Conservation (phyloP, 495 filamentous ascomycete species). For the Annulohypoxylon moriforme region DNA sequence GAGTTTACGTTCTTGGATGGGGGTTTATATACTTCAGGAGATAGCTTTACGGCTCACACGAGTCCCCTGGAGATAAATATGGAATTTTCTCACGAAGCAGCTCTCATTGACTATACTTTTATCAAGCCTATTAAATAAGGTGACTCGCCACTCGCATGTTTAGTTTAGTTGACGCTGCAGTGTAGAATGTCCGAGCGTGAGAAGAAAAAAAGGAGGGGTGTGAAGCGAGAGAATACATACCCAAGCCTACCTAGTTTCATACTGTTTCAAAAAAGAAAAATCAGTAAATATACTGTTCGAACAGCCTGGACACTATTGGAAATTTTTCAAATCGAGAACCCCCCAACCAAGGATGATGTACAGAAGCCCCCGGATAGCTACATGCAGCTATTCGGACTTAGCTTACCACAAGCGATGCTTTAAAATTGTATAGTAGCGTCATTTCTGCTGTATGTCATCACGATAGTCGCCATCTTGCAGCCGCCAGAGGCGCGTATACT, state of each 20-base stretch:
- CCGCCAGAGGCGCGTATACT: constrained; percentile 31
- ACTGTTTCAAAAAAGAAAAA: not conserved
- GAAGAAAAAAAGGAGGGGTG: not conserved
- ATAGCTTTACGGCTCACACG: constrained; percentile 27
- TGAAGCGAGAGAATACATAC: not conserved
- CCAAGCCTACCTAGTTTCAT: constrained; percentile 5
- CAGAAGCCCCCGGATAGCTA: constrained; percentile 9
- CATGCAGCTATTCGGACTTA: constrained; percentile 23
- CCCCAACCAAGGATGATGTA: constrained; percentile 11
- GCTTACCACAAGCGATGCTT: constrained; percentile 12
- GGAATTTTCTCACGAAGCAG: constrained; percentile 13
- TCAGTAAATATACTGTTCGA: not conserved
- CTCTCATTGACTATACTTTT: constrained; percentile 10
- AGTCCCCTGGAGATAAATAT: constrained; percentile 17
- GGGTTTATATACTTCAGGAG: constrained; percentile 28
- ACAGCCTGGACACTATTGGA: not conserved
- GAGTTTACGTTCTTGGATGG: constrained; percentile 39
- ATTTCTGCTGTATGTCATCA: constrained; percentile 30
- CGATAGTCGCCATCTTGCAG: constrained; percentile 20
- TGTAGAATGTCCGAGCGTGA: constrained; percentile 20
- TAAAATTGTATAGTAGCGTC: constrained; percentile 2
- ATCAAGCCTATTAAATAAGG: not conserved
- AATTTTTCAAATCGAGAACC: constrained; percentile 3
- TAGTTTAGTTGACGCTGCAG: not conserved
- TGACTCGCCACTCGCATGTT: not conserved